Percentiles rank a stretch among this genome's conserved stretches.
phyloP scores from a whole-genome alignment of 2,329 filamentous ascomycete species.

The Diaporthe longicolla region DNA sequence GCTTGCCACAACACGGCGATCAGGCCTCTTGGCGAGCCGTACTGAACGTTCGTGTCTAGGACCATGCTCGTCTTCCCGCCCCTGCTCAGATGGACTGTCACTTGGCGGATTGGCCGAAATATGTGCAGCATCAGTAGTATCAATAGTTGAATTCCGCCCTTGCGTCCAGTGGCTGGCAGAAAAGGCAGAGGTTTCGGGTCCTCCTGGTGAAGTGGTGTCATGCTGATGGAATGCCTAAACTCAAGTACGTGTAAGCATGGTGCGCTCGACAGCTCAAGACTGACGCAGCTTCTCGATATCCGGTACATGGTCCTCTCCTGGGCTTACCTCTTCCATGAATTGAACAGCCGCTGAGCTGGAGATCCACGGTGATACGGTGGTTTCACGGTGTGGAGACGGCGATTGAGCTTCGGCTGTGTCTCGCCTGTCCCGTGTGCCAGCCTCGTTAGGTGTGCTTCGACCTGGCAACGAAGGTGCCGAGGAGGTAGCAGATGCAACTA shows the following conservation, averaged over 20 bases:
- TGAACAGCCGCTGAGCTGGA: slow-evolving; percentile 1
- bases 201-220: background rate
- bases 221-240: slow-evolving; percentile 1
- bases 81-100: background rate
- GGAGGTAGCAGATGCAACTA: background rate
- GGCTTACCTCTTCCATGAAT: slow-evolving; percentile 19
- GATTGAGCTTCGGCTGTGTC: background rate
- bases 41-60: background rate
- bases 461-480: no score
- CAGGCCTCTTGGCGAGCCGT: background rate
- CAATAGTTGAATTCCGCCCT: no score
- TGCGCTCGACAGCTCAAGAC: no score
- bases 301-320: no score
- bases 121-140: background rate
- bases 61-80: no score
- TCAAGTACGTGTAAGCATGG: background rate
- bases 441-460: background rate
- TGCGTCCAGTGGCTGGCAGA: slow-evolving; percentile 1
- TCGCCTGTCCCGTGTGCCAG: background rate
- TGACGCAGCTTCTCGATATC: no score
- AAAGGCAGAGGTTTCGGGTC: background rate
- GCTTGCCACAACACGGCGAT: background rate
- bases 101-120: accelerated
- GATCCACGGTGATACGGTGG: background rate
- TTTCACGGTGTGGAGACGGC: background rate